phyloP scores from a whole-genome alignment of 75 land plant species.

The Larix kaempferi region DNA sequence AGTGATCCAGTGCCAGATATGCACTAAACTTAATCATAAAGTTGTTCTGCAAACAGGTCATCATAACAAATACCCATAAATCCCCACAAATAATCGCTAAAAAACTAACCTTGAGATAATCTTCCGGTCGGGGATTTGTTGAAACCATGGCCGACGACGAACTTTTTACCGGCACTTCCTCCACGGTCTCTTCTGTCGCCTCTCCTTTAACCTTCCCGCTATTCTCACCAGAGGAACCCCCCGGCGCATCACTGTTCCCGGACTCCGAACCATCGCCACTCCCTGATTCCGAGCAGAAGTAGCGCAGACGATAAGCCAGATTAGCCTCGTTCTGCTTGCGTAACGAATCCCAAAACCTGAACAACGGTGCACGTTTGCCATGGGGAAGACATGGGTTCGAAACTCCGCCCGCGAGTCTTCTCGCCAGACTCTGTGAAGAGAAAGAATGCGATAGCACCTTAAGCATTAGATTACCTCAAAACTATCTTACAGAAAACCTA shows the following conservation, averaged over 20 bases:
- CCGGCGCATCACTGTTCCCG: conserved; percentile 18
- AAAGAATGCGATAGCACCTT: too few relatives aligned
- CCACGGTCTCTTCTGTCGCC: conserved; percentile 22
- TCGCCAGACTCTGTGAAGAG: too few relatives aligned
- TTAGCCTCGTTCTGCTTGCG: background rate
- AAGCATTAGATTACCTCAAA: too few relatives aligned
- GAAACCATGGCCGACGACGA: conserved; percentile 61
- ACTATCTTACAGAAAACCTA: too few relatives aligned
- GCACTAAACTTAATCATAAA: background rate
- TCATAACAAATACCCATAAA: background rate
- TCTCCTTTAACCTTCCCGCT: conserved; percentile 16
- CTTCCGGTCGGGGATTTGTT: conserved; percentile 61
- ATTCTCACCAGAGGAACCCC: background rate
- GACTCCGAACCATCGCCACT: conserved; percentile 37
- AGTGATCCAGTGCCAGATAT: background rate
- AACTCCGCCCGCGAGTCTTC: too few relatives aligned
- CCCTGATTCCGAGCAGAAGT: conserved; percentile 1
- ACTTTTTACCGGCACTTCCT: conserved; percentile 23
- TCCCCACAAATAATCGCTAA: background rate
- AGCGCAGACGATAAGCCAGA: background rate
- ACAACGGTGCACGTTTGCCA: too few relatives aligned
- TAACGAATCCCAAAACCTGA: conserved; percentile 1
- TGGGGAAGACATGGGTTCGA: too few relatives aligned
- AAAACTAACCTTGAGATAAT: conserved; percentile 47
- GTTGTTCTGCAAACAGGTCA: background rate